Evolutionary conservation across 139 green algal genomes (phyloP).

Genomic region (Axilococcus clingmanii): DNA sequence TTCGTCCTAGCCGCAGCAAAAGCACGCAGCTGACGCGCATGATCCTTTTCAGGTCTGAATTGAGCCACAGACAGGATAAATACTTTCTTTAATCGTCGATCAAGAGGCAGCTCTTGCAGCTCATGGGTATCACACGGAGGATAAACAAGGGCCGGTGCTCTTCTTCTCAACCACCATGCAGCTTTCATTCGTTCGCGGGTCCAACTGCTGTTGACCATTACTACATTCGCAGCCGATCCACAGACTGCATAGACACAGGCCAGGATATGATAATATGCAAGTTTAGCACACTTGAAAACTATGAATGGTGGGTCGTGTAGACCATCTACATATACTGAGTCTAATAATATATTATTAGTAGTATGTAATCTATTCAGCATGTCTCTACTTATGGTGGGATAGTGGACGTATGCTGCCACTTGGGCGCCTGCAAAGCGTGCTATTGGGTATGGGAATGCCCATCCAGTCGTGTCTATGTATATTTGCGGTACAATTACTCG

Average conservation of each 20-base stretch:
- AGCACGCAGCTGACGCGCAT: conserved; percentile 37
- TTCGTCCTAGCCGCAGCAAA: conserved; percentile 19
- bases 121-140: conserved; percentile 73
- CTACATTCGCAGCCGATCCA: conserved; percentile 36
- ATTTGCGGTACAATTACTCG: conserved; percentile 50
- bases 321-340: conserved; percentile 29
- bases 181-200: conserved; percentile 71
- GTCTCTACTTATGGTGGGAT: conserved; percentile 84
- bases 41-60: conserved; percentile 94
- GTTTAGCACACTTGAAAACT: conserved; percentile 52
- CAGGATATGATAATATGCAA: conserved; percentile 79
- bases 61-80: conserved; percentile 83
- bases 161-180: conserved; percentile 60
- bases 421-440: conserved; percentile 41
- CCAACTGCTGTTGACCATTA: conserved; percentile 92
- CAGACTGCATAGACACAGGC: conserved; percentile 59
- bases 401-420: conserved; percentile 86
- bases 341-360: conserved; percentile 57
- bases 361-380: conserved; percentile 63
- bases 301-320: conserved; percentile 14
- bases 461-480: conserved; percentile 89
- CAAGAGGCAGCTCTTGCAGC: conserved; percentile 67
- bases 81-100: conserved; percentile 61
- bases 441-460: conserved; percentile 86
- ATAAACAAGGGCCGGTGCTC: conserved; percentile 53